Evolutionary conservation across 176 grass and related monocot genomes (phyloP).

Genomic region (Paspalum vaginatum): DNA sequence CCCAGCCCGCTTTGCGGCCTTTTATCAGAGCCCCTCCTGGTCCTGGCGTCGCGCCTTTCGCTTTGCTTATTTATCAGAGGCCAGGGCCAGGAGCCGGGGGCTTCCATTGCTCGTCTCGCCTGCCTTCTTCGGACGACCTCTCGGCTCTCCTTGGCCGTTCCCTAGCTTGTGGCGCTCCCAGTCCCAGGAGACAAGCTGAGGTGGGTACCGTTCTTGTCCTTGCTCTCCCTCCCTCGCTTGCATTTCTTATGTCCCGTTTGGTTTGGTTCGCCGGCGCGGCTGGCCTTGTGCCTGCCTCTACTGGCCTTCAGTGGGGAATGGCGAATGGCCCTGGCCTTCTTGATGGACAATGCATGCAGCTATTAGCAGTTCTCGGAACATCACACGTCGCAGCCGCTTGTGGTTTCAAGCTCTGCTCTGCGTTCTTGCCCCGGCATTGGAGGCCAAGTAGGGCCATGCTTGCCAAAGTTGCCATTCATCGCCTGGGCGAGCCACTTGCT

Average conservation of each 20-base stretch:
- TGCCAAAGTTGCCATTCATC: not conserved
- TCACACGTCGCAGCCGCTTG: not conserved
- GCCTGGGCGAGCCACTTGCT: no score
- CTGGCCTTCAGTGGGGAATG: not conserved
- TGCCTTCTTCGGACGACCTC: not conserved
- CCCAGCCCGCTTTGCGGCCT: not conserved
- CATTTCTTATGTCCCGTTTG: not conserved
- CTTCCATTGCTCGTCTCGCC: not conserved
- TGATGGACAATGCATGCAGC: not conserved
- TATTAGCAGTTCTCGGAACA: not conserved
- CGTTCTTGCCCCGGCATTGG: slow-evolving; percentile 4
- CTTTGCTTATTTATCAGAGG: slow-evolving; percentile 14
- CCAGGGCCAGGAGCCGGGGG: not conserved
- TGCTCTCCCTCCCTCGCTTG: not conserved
- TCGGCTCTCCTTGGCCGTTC: not conserved
- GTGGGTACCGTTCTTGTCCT: slow-evolving; percentile 32
- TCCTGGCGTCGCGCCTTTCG: slow-evolving; percentile 13
- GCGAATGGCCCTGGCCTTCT: no score
- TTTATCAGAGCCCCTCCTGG: not conserved
- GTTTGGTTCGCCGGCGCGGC: not conserved
- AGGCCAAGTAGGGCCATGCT: not conserved
- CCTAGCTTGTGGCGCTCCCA: not conserved
- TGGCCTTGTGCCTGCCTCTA: not conserved
- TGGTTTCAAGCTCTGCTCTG: not conserved
- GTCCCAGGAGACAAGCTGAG: not conserved